Base-by-base conservation (phyloP, 176 grass and related monocot genomes). In the Cenchrus fungigraminus region DNA sequence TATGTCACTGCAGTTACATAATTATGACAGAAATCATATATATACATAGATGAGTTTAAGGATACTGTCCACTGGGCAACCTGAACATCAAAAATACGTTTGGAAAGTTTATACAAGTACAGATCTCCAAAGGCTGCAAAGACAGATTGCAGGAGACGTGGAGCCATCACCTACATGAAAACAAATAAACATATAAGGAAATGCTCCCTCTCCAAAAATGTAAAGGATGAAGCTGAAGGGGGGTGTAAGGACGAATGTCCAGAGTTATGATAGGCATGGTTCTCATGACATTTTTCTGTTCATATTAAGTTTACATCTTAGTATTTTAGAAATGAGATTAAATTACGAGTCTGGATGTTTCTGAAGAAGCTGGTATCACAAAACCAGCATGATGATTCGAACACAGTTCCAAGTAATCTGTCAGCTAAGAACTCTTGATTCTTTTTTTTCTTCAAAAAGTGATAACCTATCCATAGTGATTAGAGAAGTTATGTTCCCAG, bases 31-130 rank as follows among this genome's bases (percentile, higher is more conserved):
- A 29, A 45, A 78, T 37, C 52, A 4, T 50, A 74, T 60, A 56
- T 40, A 0, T 28, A 82, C n/a, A 57, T 28, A 83, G 3, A 44
- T 76, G 56, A 17, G 17, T 79, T 70, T 12, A 87, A 91, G 89
- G 91, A 95, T 98, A 98, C 93, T 17, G 91, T 81, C 96, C 96
- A 95, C 77, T 68, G 72, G 49, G 91, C 97, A 89, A 94, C 91
- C 28, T 92, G 83, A 66, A 86, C 81, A 32, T 84, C 53, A 72
- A 98, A 98, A 68, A 95, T 74, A 45, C 92, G 84, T 83, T 92
- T 98, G 64, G 97, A 95, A 68, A 98, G 88, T 72, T 88, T 98
- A 87, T 92, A 95, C 60, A 92, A 20, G 81, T 95, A 98, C 1
- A 98, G 76, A 89, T 98, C 93, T 69, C 91, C 97, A 32, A 91